Conservation (phyloP, 441 rosid genomes). For the Pelargonium citronellum region DNA sequence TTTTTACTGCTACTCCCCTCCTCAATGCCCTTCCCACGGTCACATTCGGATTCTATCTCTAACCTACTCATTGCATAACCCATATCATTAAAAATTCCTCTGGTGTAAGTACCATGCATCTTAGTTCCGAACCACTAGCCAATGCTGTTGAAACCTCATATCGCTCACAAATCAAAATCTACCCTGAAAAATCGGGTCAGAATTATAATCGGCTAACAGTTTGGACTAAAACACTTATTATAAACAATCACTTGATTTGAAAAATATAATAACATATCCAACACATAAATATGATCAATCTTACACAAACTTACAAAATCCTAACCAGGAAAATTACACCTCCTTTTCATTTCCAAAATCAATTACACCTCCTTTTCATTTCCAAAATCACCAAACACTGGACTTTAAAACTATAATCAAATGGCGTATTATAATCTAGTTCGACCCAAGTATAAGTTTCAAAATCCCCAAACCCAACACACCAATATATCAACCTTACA, state of each 20-base stretch:
- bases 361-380: too few species aligned
- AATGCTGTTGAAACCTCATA: background rate
- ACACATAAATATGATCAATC: too few species aligned
- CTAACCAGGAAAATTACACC: too few species aligned
- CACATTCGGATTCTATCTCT: background rate
- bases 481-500: background rate
- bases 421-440: background rate
- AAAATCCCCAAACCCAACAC: background rate
- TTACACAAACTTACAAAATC: too few species aligned
- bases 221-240: too few species aligned
- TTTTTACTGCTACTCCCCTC: slow-evolving; percentile 9
- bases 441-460: background rate
- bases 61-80: slow-evolving; percentile 1
- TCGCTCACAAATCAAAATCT: background rate
- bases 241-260: too few species aligned
- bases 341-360: too few species aligned
- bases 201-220: too few species aligned
- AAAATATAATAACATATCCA: too few species aligned
- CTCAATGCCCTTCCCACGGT: background rate
- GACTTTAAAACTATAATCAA: too few species aligned
- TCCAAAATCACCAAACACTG: too few species aligned
- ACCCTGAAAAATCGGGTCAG: background rate
- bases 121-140: background rate
- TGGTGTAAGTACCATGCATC: background rate
- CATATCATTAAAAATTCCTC: background rate